Evolutionary conservation across 352 stramenopile genomes (phyloP).

Genomic region (Globisporangium cylindrosporum): DNA sequence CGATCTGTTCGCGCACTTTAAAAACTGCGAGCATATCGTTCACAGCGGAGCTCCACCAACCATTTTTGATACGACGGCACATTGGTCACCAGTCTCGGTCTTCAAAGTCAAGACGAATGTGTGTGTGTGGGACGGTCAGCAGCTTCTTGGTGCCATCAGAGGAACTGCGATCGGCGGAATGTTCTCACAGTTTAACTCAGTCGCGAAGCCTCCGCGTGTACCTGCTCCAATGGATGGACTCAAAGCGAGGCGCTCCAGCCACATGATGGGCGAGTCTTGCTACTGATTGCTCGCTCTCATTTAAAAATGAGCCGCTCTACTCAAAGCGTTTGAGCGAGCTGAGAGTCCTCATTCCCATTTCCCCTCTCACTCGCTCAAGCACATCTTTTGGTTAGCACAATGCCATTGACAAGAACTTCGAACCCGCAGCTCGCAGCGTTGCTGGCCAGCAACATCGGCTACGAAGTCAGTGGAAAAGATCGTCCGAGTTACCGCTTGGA

Average conservation of each 20-base stretch:
- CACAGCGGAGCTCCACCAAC: too few relatives aligned
- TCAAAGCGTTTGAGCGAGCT: too few relatives aligned
- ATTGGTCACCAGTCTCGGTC: background rate
- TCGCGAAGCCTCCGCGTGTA: background rate
- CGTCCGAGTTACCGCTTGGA: background rate
- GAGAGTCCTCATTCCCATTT: background rate
- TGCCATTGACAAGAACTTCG: background rate
- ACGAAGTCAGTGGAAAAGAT: background rate
- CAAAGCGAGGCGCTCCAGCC: background rate
- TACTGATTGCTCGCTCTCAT: background rate
- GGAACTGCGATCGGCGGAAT: background rate
- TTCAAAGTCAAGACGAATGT: background rate
- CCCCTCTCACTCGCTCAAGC: background rate
- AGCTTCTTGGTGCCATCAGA: background rate
- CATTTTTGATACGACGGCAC: too few relatives aligned
- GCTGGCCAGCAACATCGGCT: background rate
- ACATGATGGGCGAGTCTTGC: background rate
- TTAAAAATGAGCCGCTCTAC: background rate
- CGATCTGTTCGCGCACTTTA: too few relatives aligned
- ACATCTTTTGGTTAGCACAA: background rate
- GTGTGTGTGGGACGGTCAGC: too few relatives aligned
- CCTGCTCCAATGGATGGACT: background rate
- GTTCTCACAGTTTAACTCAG: background rate
- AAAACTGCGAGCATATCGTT: too few relatives aligned
- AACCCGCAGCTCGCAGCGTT: background rate